These are phyloP conservation scores for Ophioceras dolichostomum DNA, from an alignment of 2,329 filamentous ascomycete genomes.

Conservation along the genomic window DNA sequence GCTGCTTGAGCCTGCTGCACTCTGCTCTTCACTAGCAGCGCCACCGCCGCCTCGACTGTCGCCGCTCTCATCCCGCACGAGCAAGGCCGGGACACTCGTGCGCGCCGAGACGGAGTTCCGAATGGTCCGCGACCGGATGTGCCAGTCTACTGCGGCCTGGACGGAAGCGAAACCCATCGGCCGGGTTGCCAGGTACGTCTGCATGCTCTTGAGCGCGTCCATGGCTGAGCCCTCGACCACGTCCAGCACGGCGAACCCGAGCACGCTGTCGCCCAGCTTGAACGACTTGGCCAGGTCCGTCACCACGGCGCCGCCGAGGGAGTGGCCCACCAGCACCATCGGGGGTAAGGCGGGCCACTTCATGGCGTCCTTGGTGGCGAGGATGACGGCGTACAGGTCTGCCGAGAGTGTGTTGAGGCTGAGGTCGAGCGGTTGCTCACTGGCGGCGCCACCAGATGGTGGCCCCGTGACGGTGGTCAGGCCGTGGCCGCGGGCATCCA, in stretches of 20 bases:
- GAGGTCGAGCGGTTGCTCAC: conserved; percentile 46
- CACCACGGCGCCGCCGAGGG: conserved; percentile 81
- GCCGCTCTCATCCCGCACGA: conserved; percentile 28
- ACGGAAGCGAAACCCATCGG: conserved; percentile 68
- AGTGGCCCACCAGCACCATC: conserved; percentile 79
- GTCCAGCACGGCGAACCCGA: conserved; percentile 79
- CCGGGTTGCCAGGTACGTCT: conserved; percentile 73
- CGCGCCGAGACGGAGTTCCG: conserved; percentile 74
- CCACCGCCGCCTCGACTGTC: conserved; percentile 27
- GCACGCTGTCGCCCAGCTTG: conserved; percentile 51
- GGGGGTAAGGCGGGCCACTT: conserved; percentile 61
- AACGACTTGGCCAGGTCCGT: conserved; percentile 66
- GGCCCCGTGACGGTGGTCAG: conserved; percentile 36
- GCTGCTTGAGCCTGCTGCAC: conserved; percentile 13
- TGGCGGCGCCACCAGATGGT: conserved; percentile 8
- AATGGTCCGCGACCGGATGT: conserved; percentile 77
- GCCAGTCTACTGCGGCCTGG: conserved; percentile 82
- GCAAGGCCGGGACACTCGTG: conserved; percentile 72
- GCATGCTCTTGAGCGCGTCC: conserved; percentile 90
- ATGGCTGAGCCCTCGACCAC: conserved; percentile 95
- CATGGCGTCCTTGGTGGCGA: conserved; percentile 54
- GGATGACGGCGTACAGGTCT: conserved; percentile 61
- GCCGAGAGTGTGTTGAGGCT: conserved; percentile 58
- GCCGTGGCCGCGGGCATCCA: conserved; percentile 83
- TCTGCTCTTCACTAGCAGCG: no score